Evolutionary conservation across 73 alveolate genomes (phyloP).

Genomic region (Stentor roeselii): DNA sequence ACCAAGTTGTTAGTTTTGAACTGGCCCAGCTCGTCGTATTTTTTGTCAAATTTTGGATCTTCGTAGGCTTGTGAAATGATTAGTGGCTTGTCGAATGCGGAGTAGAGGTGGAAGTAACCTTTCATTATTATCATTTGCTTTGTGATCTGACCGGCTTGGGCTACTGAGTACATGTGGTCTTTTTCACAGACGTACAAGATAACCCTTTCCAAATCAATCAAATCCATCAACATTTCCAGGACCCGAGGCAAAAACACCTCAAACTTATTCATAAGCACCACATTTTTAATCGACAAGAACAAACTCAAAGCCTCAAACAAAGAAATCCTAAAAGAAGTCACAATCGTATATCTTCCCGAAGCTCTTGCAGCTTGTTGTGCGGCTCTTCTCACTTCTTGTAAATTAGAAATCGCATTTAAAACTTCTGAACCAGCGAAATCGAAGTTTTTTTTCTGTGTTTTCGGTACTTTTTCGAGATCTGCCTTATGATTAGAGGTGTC

Average conservation of each 20-base stretch:
- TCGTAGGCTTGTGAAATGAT: background rate
- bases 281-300: constrained; percentile 4
- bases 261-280: background rate
- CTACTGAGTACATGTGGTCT: background rate
- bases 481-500: background rate
- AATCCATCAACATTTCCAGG: background rate
- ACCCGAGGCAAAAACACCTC: constrained; percentile 23
- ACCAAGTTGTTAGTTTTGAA: background rate
- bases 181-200: background rate
- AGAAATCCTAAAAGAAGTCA: background rate
- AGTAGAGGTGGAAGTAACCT: background rate
- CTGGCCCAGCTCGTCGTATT: background rate
- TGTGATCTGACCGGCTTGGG: background rate
- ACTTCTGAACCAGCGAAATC: constrained; percentile 25
- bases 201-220: background rate
- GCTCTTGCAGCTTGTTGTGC: constrained; percentile 1
- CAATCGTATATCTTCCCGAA: background rate
- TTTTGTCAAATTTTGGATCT: background rate
- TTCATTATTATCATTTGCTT: background rate
- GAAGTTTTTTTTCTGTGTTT: background rate
- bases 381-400: background rate
- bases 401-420: background rate
- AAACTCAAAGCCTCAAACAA: constrained; percentile 17
- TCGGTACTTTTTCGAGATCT: background rate
- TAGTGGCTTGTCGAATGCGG: background rate